Evolutionary conservation across 306 rosid genomes (phyloP), one percentile per base, ranked within the genome.

Genomic region (Trifolium subterraneum): DNA sequence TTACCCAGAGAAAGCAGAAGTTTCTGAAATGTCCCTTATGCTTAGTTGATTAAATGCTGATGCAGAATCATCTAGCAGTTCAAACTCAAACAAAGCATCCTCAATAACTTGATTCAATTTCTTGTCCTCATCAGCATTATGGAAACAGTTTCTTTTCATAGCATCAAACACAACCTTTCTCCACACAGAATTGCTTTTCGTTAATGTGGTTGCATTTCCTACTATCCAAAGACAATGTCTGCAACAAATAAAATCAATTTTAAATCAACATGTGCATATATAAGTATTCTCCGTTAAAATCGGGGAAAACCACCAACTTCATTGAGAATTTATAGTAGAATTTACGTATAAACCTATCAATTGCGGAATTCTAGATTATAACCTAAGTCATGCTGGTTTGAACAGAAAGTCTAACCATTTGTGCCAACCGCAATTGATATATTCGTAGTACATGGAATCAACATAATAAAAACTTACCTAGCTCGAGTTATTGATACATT

Each of bases 401-500:
- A 36, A 1, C 10, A 36, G 39, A 36, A 35, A 35, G 2, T 35
- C 38, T 35, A 35, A 35, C 38, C 38, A 35, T 35, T 1, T 35
- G 38, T 35, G 38, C 2, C 8, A 6, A 35, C 38, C 38, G 38
- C 38, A 35, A 35, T 6, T 6, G 2, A 5, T 35, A 35, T 7
- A 8, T 35, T 3, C 0, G 2, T 11, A 11, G 2, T 55, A 10
- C 48, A 6, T 11, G 14, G 18, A 51, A 41, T 33, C 2, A 38
- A 9, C 59, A 55, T 41, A 22, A 1, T 50, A n/a, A 7, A 29
- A 66, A 44, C 58, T 25, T 81, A 86, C 96, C 89, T 86, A 9
- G 96, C 89, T 2, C 90, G 85, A 2, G 96, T 88, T 4, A 90
- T 73, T 8, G 90, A 88, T 44, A 84, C 90, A 64, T 90, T 90